Evolutionary conservation across 2,329 filamentous ascomycete species (phyloP).

Genomic region (Tolypocladium capitatum): DNA sequence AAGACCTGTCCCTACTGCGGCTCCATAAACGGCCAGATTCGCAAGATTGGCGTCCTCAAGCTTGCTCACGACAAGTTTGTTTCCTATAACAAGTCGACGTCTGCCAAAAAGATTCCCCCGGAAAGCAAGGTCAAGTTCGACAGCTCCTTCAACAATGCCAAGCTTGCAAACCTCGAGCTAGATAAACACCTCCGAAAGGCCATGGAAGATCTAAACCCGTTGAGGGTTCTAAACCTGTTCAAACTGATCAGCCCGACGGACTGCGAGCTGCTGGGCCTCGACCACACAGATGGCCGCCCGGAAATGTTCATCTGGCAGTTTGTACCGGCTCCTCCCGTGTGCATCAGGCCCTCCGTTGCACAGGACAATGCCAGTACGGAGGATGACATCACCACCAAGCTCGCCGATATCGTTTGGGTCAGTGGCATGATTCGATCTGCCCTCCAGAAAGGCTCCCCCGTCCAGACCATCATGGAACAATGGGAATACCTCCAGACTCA

Average conservation of each 20-base stretch:
- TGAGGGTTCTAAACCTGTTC: constrained; percentile 82
- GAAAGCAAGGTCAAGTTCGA: constrained; percentile 76
- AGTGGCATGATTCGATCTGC: constrained; percentile 78
- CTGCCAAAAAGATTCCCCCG: constrained; percentile 71
- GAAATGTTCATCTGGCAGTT: constrained; percentile 99
- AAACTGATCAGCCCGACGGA: constrained; percentile 74
- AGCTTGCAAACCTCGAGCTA: constrained; percentile 64
- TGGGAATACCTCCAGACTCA: constrained; percentile 96
- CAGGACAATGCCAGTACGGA: constrained; percentile 91
- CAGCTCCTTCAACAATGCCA: constrained; percentile 68
- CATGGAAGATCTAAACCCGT: constrained; percentile 84
- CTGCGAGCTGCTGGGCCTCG: constrained; percentile 81
- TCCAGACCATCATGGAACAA: constrained; percentile 89
- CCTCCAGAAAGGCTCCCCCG: constrained; percentile 66
- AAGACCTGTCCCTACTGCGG: constrained; percentile 72
- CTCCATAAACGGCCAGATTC: constrained; percentile 77
- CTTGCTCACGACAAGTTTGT: constrained; percentile 88
- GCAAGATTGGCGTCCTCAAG: constrained; percentile 86
- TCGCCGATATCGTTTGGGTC: constrained; percentile 92
- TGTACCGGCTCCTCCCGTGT: constrained; percentile 84
- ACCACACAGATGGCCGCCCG: constrained; percentile 73
- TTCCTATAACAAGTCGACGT: constrained; percentile 76
- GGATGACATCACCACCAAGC: constrained; percentile 90
- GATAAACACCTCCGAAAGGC: constrained; percentile 88
- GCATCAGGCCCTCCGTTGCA: constrained; percentile 83